Evolutionary conservation across 371 early-diverging fungal genomes (phyloP), one percentile per base, ranked within the genome.

Genomic region (Mortierella sp.): DNA sequence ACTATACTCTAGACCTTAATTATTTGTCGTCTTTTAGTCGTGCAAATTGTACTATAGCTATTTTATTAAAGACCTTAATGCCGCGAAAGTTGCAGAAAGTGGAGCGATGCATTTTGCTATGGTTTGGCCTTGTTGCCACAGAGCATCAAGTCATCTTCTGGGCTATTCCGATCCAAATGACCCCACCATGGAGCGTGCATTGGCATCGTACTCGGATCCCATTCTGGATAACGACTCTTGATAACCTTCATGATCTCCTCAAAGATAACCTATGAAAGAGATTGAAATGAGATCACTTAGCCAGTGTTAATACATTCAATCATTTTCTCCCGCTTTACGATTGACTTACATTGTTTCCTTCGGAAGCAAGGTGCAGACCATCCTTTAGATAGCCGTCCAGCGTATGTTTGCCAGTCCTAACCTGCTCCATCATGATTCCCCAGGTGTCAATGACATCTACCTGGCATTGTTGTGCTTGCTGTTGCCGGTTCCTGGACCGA

Each of bases 291-390:
- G 27, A 56, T 7, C 27, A n/a, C n/a, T n/a, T n/a, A n/a, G n/a
- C n/a, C n/a, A n/a, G n/a, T 15, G 50, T 21, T 17, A 39, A 6
- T n/a, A 24, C 50, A 1, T 23, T 50, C 15, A 9, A 26, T 32
- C 6, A 15, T 5, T 4, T 39, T 11, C 5, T 39, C 5, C 11
- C 17, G 17, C 39, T 14, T 39, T 17, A 14, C 2, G 11, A 7
- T 1, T 23, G 6, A 39, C 41, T 58, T 79, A 85, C 87, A 62
- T 79, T 42, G 60, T 91, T 89, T 11, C 91, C 93, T 23, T 81
- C 75, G 3, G 70, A 50, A 23, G 71, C 81, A 11, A 93, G 69
- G 68, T 93, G 93, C 11, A 93, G 56, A 1, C 93, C 93, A 72
- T 93, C 93, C n/a, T 50, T 47, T 19, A 89, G 60, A 65, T 81